Base-by-base conservation (phyloP, 495 filamentous ascomycete genomes). In the Entonaema liquescens region DNA sequence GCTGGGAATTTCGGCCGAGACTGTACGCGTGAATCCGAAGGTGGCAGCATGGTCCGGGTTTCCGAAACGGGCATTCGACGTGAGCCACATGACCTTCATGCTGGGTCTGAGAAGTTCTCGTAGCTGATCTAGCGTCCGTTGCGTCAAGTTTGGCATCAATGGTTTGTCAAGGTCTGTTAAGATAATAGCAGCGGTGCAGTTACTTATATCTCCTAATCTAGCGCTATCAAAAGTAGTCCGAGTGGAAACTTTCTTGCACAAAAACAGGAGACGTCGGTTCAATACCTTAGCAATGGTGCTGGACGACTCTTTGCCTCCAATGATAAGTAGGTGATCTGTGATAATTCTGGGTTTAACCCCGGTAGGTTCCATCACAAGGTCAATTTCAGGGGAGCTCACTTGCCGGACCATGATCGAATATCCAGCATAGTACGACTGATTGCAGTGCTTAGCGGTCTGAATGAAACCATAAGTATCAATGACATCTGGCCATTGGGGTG, bases 11-110 rank as follows among this genome's bases (percentile, higher is more conserved):
- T 84, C 82, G 7, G 81, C 82, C 0, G 71, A 66, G 38, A 83
- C 55, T 0, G 82, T 83, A 28, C 82, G 77, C 2, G 78, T 72
- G 53, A 84, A 83, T 0, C 82, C 82, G 11, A 83, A 77, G 2
- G 78, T 81, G 0, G 81, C 79, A 1, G 82, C 81, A 26, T 78
- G 62, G 0, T 80, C 76, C 0, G 82, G 79, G 31, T 79, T 77
- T 13, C 52, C 23, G 25, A 55, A 62, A 5, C 68, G 66, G 0
- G 78, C 70, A 11, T 76, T 71, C 13, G 53, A 47, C 0, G 81
- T 83, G 15, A 80, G 57, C 82, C 82, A 84, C 5, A 84, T 73
- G 0, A 80, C 67, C 1, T 66, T 74, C 78, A 83, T 80, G 12
- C 71, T 54, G 0, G 81, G 81, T 1, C 68, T 74, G 13, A 84